phyloP scores from a whole-genome alignment of 116 monocot genomes.

The Posidonia oceanica region DNA sequence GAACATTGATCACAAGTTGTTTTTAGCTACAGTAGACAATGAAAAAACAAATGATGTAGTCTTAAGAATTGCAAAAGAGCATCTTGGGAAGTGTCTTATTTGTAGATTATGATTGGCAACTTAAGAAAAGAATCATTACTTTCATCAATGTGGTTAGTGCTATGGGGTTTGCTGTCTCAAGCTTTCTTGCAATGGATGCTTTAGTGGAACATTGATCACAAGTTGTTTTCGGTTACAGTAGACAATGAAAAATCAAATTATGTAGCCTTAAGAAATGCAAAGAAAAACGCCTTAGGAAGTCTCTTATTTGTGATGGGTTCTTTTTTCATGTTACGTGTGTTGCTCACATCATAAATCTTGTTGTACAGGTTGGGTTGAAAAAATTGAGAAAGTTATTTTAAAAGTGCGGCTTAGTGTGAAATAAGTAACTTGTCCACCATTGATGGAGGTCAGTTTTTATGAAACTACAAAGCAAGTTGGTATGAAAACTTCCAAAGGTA shows the following conservation, averaged over 20 bases:
- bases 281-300: background rate
- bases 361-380: constrained; percentile 8
- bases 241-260: constrained; percentile 12
- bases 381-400: background rate
- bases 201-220: constrained; percentile 19
- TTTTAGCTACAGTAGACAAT: constrained; percentile 18
- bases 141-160: constrained; percentile 12
- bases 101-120: too few relatives aligned
- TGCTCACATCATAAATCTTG: too few relatives aligned
- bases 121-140: too few relatives aligned
- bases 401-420: too few relatives aligned
- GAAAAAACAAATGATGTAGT: constrained; percentile 9
- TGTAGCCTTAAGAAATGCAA: constrained; percentile 6
- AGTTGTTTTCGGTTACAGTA: constrained; percentile 19
- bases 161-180: constrained; percentile 5
- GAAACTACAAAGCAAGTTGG: too few relatives aligned
- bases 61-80: constrained; percentile 1
- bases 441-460: background rate
- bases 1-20: constrained; percentile 17
- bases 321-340: constrained; percentile 20
- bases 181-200: constrained; percentile 5
- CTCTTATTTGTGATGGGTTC: constrained; percentile 7
- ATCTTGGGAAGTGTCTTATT: too few relatives aligned
- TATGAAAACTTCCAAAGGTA: too few relatives aligned
- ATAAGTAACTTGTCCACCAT: background rate